These are phyloP conservation scores for Pythium myriotylum DNA, from an alignment of 352 stramenopile genomes.

Conservation along the genomic window DNA sequence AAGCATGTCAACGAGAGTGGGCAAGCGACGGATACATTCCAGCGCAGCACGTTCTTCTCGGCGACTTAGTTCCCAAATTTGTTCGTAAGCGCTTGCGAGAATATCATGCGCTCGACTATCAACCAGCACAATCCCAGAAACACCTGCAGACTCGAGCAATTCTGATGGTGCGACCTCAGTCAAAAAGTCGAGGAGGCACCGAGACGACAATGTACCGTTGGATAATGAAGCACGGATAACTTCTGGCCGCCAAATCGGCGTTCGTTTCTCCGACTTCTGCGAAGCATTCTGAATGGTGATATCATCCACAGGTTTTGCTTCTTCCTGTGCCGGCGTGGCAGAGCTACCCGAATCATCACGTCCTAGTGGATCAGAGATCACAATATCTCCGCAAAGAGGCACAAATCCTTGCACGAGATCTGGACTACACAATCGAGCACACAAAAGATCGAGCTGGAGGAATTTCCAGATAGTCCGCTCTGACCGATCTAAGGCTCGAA, in stretches of 20 bases:
- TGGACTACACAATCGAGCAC: conserved; percentile 66
- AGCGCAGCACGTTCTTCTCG: conserved; percentile 68
- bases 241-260: conserved; percentile 69
- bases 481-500: conserved; percentile 35
- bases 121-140: conserved; percentile 32
- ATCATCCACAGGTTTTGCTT: conserved; percentile 56
- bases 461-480: conserved; percentile 59
- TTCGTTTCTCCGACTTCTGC: conserved; percentile 63
- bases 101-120: conserved; percentile 52
- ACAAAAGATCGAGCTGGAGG: conserved; percentile 80
- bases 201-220: conserved; percentile 59
- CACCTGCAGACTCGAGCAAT: conserved; percentile 52
- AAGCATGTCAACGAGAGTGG: conserved; percentile 60
- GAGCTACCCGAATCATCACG: conserved; percentile 1
- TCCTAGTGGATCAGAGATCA: conserved; percentile 32
- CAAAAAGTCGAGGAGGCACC: conserved; percentile 74
- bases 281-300: conserved; percentile 58
- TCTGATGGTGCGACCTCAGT: conserved; percentile 54
- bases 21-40: conserved; percentile 68
- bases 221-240: conserved; percentile 65
- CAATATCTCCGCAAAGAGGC: conserved; percentile 60
- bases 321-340: conserved; percentile 16
- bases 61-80: conserved; percentile 65
- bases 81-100: conserved; percentile 65
- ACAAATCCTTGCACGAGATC: conserved; percentile 83